phyloP scores from a whole-genome alignment of 208 protist species.

The Porcisia deanei region DNA sequence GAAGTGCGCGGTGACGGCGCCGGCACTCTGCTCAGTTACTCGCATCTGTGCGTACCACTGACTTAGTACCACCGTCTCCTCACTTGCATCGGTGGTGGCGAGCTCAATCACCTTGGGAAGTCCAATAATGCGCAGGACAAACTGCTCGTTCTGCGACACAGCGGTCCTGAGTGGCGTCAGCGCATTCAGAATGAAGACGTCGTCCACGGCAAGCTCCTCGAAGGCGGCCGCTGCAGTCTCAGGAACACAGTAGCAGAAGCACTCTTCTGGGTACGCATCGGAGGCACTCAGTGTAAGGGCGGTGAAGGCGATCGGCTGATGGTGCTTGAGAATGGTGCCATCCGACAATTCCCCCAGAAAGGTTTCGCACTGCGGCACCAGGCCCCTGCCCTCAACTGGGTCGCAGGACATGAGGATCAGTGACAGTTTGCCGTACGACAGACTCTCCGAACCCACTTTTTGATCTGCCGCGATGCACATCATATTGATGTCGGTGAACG shows the following conservation, averaged over 20 bases:
- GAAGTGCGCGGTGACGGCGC: slow-evolving; percentile 52
- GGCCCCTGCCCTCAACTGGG: slow-evolving; percentile 26
- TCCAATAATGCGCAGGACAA: slow-evolving; percentile 51
- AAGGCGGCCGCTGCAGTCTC: slow-evolving; percentile 28
- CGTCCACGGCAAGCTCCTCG: slow-evolving; percentile 30
- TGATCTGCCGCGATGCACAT: slow-evolving; percentile 75
- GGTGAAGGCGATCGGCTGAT: slow-evolving; percentile 60
- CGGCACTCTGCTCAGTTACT: slow-evolving; percentile 47
- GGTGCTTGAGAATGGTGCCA: slow-evolving; percentile 43
- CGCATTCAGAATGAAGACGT: slow-evolving; percentile 49
- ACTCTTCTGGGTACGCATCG: slow-evolving; percentile 52
- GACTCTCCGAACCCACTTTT: slow-evolving; percentile 63
- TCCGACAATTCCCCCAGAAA: slow-evolving; percentile 38
- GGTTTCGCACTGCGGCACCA: slow-evolving; percentile 36
- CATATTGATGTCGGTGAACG: slow-evolving; percentile 53
- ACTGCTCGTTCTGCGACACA: slow-evolving; percentile 28
- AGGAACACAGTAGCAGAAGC: slow-evolving; percentile 52
- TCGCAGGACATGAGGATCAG: slow-evolving; percentile 66
- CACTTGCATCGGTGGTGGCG: slow-evolving; percentile 44
- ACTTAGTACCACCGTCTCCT: slow-evolving; percentile 60
- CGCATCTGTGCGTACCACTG: slow-evolving; percentile 62
- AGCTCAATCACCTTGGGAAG: slow-evolving; percentile 76
- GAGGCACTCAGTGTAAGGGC: slow-evolving; percentile 67
- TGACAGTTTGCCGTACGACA: slow-evolving; percentile 75
- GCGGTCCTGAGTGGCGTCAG: slow-evolving; percentile 46